Conservation (phyloP, 140 eudicot species). For the Ambrosia hybrid region DNA sequence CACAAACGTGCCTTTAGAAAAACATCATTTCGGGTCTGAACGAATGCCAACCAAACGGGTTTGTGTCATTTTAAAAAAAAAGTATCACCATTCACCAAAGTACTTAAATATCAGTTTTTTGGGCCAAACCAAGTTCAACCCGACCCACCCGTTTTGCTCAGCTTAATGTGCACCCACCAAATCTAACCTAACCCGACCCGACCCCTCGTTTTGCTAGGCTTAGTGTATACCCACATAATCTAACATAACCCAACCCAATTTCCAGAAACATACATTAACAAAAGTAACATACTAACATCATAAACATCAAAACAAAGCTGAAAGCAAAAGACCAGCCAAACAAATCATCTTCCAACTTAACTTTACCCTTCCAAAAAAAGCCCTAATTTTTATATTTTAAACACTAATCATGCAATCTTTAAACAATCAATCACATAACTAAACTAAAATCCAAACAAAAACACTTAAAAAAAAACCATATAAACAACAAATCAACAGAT, state of each 20-base stretch:
- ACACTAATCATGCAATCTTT: constrained; percentile 11
- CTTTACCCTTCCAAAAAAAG: constrained; percentile 11
- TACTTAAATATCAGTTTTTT: too few relatives aligned
- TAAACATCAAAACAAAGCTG: background rate
- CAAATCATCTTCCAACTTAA: constrained; percentile 18
- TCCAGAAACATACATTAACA: background rate
- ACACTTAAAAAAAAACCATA: constrained; percentile 1
- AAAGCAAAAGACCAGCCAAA: constrained; percentile 12
- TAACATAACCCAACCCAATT: background rate
- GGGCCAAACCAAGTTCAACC: too few relatives aligned
- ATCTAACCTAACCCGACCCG: too few relatives aligned
- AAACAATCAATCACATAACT: constrained; percentile 16
- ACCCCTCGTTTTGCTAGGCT: too few relatives aligned
- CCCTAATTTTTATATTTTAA: constrained; percentile 13
- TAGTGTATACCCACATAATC: background rate
- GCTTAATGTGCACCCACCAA: too few relatives aligned
- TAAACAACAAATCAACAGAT: constrained; percentile 22
- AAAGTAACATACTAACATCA: background rate
- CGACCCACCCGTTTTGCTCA: too few relatives aligned
- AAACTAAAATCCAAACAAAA: constrained; percentile 4
- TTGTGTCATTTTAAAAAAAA: too few relatives aligned
- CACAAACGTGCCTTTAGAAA: too few relatives aligned
- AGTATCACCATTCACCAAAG: too few relatives aligned
- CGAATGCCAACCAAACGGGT: too few relatives aligned
- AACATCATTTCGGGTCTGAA: too few relatives aligned